A percentile compares a stretch with the other conserved stretches of the same genome.
These are phyloP conservation scores for Eragrostis curvula DNA, from an alignment of 176 grass and related monocot species.

Conservation along the genomic window DNA sequence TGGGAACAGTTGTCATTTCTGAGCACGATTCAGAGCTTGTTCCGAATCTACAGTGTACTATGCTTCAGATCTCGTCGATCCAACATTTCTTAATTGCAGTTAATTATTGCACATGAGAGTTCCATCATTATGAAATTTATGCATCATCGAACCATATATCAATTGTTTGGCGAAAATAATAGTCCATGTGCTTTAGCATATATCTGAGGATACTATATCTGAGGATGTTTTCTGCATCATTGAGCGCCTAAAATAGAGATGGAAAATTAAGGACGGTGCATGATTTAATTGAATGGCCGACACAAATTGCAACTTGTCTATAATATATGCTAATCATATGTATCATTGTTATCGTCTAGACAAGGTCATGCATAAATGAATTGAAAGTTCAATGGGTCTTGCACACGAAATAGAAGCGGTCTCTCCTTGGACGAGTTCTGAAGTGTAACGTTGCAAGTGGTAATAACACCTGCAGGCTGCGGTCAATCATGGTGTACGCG, in stretches of 20 bases:
- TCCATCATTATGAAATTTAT: not conserved
- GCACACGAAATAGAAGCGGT: conserved; percentile 18
- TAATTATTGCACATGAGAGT: conserved; percentile 14
- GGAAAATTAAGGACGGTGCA: not conserved
- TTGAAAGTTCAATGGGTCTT: conserved; percentile 1
- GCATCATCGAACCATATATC: not conserved
- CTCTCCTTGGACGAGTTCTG: not conserved
- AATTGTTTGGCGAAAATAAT: not conserved
- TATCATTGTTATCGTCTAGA: not conserved
- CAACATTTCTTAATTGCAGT: not conserved
- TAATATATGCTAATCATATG: not conserved
- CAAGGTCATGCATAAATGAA: not conserved
- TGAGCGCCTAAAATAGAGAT: not conserved
- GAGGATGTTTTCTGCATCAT: conserved; percentile 27
- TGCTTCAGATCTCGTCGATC: conserved; percentile 20
- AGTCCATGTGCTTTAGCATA: conserved; percentile 19
- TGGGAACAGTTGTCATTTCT: conserved; percentile 2
- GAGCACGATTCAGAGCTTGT: not conserved
- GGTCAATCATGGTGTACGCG: not conserved
- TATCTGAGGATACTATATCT: not conserved
- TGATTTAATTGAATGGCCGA: not conserved
- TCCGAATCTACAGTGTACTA: not conserved
- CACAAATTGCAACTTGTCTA: conserved; percentile 21
- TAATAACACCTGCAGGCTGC: not conserved
- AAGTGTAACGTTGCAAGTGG: not conserved